Percentiles rank a stretch among this genome's conserved stretches.
Conservation (phyloP, 345 rosid species). For the Rhizophora apiculata region DNA sequence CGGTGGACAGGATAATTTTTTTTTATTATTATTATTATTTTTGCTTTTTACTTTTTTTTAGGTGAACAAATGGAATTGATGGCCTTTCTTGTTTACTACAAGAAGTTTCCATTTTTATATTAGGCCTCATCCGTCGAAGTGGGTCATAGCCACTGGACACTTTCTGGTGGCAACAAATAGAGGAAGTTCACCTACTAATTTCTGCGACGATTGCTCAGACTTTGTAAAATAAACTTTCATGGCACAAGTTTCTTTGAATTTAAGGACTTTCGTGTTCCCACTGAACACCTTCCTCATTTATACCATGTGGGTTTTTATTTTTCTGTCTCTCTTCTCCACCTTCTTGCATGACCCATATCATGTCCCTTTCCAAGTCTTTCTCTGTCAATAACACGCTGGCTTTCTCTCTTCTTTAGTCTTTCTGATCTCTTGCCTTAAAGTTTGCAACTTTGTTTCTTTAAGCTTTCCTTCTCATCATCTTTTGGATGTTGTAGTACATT, state of each 20-base stretch:
- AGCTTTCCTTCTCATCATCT: background rate
- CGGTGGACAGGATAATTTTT: too few species aligned
- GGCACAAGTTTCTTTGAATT: constrained; percentile 15
- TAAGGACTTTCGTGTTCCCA: constrained; percentile 13
- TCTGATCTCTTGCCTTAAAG: background rate
- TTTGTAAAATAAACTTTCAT: background rate
- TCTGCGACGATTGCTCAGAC: constrained; percentile 1
- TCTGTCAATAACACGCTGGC: background rate
- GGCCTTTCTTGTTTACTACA: too few species aligned
- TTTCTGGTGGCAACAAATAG: constrained; percentile 19
- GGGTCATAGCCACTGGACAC: constrained; percentile 11
- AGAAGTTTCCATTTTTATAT: background rate
- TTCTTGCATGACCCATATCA: constrained; percentile 12
- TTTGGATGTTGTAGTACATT: constrained; percentile 1
- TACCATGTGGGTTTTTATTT: constrained; percentile 22
- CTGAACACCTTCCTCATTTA: constrained; percentile 15
- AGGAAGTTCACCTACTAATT: constrained; percentile 25
- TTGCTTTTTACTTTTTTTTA: too few species aligned
- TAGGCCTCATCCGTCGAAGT: constrained; percentile 6
- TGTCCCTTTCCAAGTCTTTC: constrained; percentile 13
- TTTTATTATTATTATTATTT: too few species aligned
- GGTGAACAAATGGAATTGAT: too few species aligned
- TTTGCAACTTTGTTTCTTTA: background rate
- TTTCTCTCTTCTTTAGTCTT: background rate
- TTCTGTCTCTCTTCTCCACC: constrained; percentile 22